Conservation (phyloP, 371 early-diverging fungal species). For the Actinomucor elegans region DNA sequence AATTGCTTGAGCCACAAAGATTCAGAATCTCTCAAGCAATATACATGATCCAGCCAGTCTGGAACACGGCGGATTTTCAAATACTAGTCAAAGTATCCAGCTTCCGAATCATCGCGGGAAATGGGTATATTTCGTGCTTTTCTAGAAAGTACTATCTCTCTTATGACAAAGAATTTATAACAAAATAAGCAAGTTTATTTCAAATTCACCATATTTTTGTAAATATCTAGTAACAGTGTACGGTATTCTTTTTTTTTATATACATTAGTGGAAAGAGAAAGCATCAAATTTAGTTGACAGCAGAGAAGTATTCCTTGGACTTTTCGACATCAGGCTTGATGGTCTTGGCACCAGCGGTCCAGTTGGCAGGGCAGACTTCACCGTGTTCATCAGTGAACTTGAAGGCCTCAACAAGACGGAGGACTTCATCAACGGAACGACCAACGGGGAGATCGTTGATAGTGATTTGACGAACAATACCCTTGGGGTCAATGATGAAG, state of each 20-base stretch:
- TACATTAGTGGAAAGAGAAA: neutral
- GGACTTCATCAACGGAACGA: constrained; percentile 68
- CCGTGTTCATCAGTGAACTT: constrained; percentile 73
- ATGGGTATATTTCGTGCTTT: too few relatives aligned
- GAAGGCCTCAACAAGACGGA: constrained; percentile 80
- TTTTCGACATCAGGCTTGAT: constrained; percentile 64
- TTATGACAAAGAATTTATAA: too few relatives aligned
- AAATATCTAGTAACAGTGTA: constrained; percentile 2
- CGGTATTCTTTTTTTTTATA: constrained; percentile 1
- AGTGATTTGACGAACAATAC: constrained; percentile 53
- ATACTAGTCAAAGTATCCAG: too few relatives aligned
- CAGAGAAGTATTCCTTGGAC: constrained; percentile 5
- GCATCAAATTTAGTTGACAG: neutral
- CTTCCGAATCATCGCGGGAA: too few relatives aligned
- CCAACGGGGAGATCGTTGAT: constrained; percentile 79
- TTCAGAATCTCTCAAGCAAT: too few relatives aligned
- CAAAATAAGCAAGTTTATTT: too few relatives aligned
- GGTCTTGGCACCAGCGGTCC: constrained; percentile 76
- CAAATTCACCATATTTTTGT: too few relatives aligned
- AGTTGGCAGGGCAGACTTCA: constrained; percentile 85
- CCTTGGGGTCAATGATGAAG: constrained; percentile 80
- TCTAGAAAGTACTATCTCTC: too few relatives aligned
- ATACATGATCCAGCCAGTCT: too few relatives aligned
- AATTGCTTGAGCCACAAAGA: too few relatives aligned
- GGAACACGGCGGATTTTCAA: too few relatives aligned